Evolutionary conservation across 2,329 filamentous ascomycete species (phyloP).

Genomic region (Aureobasidium musti): DNA sequence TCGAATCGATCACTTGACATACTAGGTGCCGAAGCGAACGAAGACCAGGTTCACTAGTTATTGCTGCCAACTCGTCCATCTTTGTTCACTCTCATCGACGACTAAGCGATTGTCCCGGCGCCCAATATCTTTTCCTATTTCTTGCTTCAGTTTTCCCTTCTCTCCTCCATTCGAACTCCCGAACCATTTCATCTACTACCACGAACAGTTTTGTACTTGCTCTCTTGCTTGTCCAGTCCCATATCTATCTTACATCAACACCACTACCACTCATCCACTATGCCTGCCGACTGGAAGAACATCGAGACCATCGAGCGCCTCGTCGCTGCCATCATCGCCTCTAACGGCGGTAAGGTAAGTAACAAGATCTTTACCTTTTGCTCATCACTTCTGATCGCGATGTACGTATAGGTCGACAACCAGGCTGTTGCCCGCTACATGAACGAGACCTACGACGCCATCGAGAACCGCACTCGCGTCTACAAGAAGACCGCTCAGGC

Average conservation of each 20-base stretch:
- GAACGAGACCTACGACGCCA: conserved; percentile 20
- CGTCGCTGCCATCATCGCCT: conserved; percentile 18
- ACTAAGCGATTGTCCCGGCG: background rate
- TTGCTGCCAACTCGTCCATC: background rate
- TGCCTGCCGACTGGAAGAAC: conserved; percentile 28
- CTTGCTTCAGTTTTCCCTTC: background rate
- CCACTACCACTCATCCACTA: background rate
- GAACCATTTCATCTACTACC: background rate
- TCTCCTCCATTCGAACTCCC: background rate
- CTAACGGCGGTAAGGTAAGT: conserved; percentile 25
- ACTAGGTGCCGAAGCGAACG: background rate
- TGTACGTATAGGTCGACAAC: conserved; percentile 8
- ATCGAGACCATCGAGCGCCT: conserved; percentile 13
- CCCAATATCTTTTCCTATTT: background rate
- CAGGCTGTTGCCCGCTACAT: conserved; percentile 23
- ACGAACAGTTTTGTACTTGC: background rate
- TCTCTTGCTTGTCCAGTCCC: background rate
- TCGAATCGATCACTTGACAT: background rate
- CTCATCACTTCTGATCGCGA: background rate
- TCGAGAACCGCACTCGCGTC: conserved; percentile 18
- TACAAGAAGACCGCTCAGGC: conserved; percentile 19
- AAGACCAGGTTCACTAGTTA: background rate
- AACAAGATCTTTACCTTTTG: background rate
- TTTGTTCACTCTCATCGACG: background rate
- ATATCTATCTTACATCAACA: background rate